Evolutionary conservation across 2,329 filamentous ascomycete species (phyloP).

Genomic region (Trichoderma sp.): DNA sequence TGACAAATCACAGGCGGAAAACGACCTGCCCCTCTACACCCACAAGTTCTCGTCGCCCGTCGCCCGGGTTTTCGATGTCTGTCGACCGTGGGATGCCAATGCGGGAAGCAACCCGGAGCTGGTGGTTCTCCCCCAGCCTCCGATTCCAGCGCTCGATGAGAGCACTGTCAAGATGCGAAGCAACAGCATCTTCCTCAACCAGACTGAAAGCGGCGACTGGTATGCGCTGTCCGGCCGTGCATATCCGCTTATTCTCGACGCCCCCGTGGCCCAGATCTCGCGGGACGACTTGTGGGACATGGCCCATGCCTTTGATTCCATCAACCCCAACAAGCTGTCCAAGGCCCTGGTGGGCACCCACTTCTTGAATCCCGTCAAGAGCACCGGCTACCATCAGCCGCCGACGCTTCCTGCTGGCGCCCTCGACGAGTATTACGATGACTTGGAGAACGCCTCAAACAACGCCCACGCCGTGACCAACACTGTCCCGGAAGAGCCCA

Average conservation of each 20-base stretch:
- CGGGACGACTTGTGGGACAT: slow-evolving; percentile 53
- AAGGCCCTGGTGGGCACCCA: slow-evolving; percentile 73
- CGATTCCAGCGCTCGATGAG: slow-evolving; percentile 60
- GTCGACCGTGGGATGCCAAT: slow-evolving; percentile 68
- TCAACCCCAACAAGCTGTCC: slow-evolving; percentile 53
- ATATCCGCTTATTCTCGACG: slow-evolving; percentile 83
- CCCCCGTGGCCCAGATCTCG: slow-evolving; percentile 51
- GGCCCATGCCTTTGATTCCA: slow-evolving; percentile 44
- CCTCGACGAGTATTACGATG: slow-evolving; percentile 36
- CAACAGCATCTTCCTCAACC: slow-evolving; percentile 80
- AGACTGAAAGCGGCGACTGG: slow-evolving; percentile 84
- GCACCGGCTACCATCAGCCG: slow-evolving; percentile 40
- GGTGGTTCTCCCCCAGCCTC: slow-evolving; percentile 83
- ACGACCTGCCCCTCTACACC: slow-evolving; percentile 62
- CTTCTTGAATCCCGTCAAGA: slow-evolving; percentile 52
- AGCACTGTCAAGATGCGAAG: slow-evolving; percentile 55
- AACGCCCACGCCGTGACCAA: slow-evolving; percentile 35
- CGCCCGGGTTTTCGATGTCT: slow-evolving; percentile 85
- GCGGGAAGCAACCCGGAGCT: slow-evolving; percentile 71
- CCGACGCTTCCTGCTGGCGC: slow-evolving; percentile 44
- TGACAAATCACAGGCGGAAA: slow-evolving; percentile 61
- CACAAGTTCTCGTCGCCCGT: slow-evolving; percentile 76
- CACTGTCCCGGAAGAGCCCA: slow-evolving; percentile 42
- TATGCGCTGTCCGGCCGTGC: slow-evolving; percentile 86
- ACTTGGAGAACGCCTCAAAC: slow-evolving; percentile 41